Percentiles rank a stretch among this genome's conserved stretches.
phyloP scores from a whole-genome alignment of 345 rosid genomes.

The Brassica cretica region DNA sequence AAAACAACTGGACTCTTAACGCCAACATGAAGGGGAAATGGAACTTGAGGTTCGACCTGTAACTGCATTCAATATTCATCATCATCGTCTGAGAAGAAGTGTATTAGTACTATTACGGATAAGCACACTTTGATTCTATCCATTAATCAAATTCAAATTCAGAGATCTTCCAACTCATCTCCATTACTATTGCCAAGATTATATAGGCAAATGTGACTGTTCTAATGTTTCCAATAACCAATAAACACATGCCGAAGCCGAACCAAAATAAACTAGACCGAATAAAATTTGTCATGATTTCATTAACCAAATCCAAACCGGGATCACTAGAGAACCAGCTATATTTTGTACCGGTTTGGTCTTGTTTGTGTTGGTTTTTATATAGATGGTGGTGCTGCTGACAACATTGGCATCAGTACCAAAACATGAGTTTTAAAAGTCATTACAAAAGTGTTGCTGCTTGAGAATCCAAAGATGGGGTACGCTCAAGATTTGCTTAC shows the following conservation, averaged over 20 bases:
- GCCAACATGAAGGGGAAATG: slow-evolving; percentile 81
- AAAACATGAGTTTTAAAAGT: neutral
- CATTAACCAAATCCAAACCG: neutral
- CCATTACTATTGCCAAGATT: neutral
- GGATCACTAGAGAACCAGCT: slow-evolving; percentile 1
- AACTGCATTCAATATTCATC: slow-evolving; percentile 10
- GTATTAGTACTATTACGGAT: slow-evolving; percentile 20
- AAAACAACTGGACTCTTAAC: slow-evolving; percentile 86
- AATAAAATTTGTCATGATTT: neutral
- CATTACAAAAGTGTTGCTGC: slow-evolving; percentile 24
- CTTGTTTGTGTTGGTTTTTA: neutral
- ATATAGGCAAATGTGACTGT: neutral
- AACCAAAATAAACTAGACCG: neutral
- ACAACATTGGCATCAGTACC: slow-evolving; percentile 23
- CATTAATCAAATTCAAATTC: slow-evolving; percentile 12
- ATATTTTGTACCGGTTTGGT: neutral
- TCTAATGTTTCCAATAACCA: neutral
- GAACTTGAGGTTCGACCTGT: slow-evolving; percentile 71
- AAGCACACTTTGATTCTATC: slow-evolving; percentile 1
- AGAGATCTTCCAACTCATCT: slow-evolving; percentile 25
- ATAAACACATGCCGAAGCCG: neutral
- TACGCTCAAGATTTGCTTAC: slow-evolving; percentile 39
- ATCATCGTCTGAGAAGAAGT: slow-evolving; percentile 26
- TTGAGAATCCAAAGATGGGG: slow-evolving; percentile 38
- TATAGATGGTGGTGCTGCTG: neutral